Evolutionary conservation across 805 yeast species (phyloP).

Genomic region (Cyberlindnera veronae): DNA sequence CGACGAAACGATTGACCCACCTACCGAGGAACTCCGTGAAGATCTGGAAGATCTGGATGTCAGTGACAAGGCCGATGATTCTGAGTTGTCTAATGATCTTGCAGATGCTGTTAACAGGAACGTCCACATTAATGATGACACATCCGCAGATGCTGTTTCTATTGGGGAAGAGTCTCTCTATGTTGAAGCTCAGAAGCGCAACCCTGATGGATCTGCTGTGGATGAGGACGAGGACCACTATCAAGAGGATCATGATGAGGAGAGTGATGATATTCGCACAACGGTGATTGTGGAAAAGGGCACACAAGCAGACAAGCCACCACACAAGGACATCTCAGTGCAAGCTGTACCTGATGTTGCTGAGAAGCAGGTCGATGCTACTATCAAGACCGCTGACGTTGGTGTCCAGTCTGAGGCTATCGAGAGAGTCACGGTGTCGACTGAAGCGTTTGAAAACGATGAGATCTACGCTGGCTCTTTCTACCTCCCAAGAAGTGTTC

Average conservation of each 20-base stretch:
- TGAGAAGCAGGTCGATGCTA: slow-evolving; percentile 4
- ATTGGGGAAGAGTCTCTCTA: slow-evolving; percentile 14
- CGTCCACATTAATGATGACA: slow-evolving; percentile 1
- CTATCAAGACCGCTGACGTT: not conserved
- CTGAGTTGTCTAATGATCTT: not conserved
- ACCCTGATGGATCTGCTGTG: slow-evolving; percentile 11
- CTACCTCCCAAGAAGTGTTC: slow-evolving; percentile 17
- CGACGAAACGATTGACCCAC: not conserved
- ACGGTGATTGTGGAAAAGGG: not conserved
- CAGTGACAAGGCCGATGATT: slow-evolving; percentile 1
- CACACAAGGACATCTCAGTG: not conserved
- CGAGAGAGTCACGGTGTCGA: slow-evolving; percentile 2
- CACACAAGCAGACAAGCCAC: not conserved
- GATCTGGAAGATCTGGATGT: slow-evolving; percentile 1
- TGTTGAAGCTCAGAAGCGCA: slow-evolving; percentile 11
- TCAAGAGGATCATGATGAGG: slow-evolving; percentile 1
- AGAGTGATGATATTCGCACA: not conserved
- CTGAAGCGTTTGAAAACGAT: slow-evolving; percentile 32
- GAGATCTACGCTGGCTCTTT: slow-evolving; percentile 29
- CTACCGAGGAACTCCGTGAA: slow-evolving; percentile 1
- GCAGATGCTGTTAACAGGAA: slow-evolving; percentile 1
- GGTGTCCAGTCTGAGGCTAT: slow-evolving; percentile 19
- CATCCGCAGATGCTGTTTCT: slow-evolving; percentile 6
- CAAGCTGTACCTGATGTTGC: not conserved
- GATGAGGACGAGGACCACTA: slow-evolving; percentile 3